phyloP scores from a whole-genome alignment of 2,329 filamentous ascomycete species.

The Alternaria gansuensis region DNA sequence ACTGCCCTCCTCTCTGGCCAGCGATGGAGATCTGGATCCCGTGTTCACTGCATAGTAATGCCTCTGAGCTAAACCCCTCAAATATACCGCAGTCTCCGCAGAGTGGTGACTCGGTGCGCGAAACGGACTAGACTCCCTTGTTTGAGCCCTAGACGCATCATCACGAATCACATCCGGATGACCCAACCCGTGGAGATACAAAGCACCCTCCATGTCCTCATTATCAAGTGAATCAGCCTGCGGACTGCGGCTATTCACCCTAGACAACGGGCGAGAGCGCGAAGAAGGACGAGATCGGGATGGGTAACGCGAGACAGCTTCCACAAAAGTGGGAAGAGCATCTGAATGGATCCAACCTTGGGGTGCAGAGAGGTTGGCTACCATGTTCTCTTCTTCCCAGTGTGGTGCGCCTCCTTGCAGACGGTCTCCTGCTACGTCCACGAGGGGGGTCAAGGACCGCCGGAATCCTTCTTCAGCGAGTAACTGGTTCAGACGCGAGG shows the following conservation, averaged over 20 bases:
- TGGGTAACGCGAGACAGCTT: not conserved
- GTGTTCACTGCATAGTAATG: not conserved
- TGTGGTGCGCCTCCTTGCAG: not conserved
- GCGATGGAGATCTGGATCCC: not conserved
- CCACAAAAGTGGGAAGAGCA: conserved; percentile 3
- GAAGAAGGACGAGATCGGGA: not conserved
- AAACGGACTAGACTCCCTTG: not conserved
- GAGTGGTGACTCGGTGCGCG: not conserved
- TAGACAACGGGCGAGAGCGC: not conserved
- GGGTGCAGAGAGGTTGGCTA: conserved; percentile 1
- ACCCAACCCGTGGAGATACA: conserved; percentile 12
- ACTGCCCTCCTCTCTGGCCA: not conserved
- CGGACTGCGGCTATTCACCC: not conserved
- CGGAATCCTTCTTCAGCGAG: not conserved
- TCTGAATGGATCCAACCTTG: conserved; percentile 12
- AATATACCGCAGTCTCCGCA: not conserved
- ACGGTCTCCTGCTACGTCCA: conserved; percentile 8
- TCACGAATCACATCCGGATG: not conserved
- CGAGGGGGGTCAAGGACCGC: not conserved
- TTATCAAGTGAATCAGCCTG: not conserved
- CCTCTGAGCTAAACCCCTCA: not conserved
- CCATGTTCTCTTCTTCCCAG: conserved; percentile 1
- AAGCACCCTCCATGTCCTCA: not conserved
- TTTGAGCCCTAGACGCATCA: not conserved
- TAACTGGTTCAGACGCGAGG: conserved; percentile 12